phyloP scores from a whole-genome alignment of 441 rosid species.

The Euphorbia schlechtendalii region DNA sequence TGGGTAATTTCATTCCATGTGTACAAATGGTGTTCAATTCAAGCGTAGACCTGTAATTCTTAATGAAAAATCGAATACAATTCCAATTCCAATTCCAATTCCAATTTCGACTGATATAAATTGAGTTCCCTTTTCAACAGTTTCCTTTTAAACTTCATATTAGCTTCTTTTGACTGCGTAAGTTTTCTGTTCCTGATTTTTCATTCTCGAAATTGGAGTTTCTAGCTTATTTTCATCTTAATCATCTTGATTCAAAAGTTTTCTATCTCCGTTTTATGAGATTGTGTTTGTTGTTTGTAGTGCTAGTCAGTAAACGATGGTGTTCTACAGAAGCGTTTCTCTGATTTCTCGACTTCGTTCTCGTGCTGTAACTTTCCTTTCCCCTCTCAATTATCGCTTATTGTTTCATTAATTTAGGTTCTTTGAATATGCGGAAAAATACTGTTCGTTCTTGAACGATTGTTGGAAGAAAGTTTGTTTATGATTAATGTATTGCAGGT shows the following conservation, averaged over 20 bases:
- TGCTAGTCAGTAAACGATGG: no score
- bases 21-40: neutral
- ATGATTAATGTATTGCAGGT: constrained; percentile 26
- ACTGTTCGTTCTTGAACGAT: neutral
- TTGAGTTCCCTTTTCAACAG: neutral
- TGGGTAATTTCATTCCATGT: neutral
- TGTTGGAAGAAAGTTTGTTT: neutral
- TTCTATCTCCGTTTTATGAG: no score
- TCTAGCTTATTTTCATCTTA: no score
- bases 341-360: constrained; percentile 39
- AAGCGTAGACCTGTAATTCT: neutral
- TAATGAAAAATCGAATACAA: neutral
- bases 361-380: constrained; percentile 41
- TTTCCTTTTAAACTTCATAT: neutral
- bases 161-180: no score
- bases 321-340: no score
- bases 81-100: neutral
- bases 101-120: no score
- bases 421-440: neutral
- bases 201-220: no score
- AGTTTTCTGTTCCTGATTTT: no score
- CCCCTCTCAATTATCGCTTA: neutral
- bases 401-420: neutral
- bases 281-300: no score
- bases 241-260: no score